Base-by-base conservation (phyloP, 202 grass and related monocot genomes). In the Saccharum hybrid region DNA sequence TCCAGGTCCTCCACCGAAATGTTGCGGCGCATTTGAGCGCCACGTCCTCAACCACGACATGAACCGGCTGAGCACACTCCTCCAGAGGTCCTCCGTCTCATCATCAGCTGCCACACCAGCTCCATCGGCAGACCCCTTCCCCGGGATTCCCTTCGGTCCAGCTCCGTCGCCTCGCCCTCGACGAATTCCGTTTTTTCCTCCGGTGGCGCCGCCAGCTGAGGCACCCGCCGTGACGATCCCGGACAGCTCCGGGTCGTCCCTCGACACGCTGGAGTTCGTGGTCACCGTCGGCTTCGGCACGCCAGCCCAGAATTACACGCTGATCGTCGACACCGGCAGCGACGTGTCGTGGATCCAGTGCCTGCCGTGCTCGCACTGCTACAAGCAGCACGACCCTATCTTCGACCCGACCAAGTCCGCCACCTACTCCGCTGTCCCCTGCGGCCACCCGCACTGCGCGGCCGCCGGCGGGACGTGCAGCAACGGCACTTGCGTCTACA, bases 281-380 rank as follows among this genome's bases (percentile, higher is more conserved):
- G 90, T 97, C 8, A 81, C 74, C 7, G 60, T 94, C 10, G 87
- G 92, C 12, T 76, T 94, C 5, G 94, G 94, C 48, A 88, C 90
- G 40, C n/a, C n/a, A n/a, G n/a, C n/a, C n/a, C n/a, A n/a, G n/a
- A n/a, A n/a, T n/a, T n/a, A n/a, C n/a, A 30, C 92, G 0, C 41
- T 93, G 6, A 3, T 63, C 1, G 81, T 97, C 37, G 94, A 97
- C 90, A 97, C 94, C 6, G 92, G 94, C 23, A 94, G 94, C 83
- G 92, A 94, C 48, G 4, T 97, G 41, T 90, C 94, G 8, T 97
- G 94, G 94, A 75, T 93, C 63, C 94, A 93, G 68, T 97, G 94
- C 88, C 75, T 65, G 7, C 92, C 92, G 0, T 96, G 93, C 21
- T 79, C 89, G 3, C 39, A 81, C 64, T 97, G 94, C 57, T 85